Evolutionary conservation across 257 asterid species (phyloP).

Genomic region (Scutellaria galericulata): DNA sequence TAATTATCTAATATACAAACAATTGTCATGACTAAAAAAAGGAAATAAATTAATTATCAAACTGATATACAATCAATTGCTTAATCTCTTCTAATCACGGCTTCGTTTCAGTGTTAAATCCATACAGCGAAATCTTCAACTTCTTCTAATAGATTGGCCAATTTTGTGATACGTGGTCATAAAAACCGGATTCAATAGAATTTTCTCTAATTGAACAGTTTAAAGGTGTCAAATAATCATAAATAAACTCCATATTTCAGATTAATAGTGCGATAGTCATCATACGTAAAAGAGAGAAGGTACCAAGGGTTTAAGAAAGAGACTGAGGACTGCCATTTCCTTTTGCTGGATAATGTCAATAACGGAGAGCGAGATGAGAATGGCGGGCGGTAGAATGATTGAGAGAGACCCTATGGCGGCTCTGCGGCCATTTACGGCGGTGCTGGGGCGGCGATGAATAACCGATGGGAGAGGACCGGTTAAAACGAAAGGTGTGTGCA

Average conservation of each 20-base stretch:
- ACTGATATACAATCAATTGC: not conserved
- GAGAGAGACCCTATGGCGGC: conserved; percentile 5
- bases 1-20: too few species aligned
- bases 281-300: not conserved
- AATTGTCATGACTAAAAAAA: not conserved
- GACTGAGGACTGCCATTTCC: conserved; percentile 19
- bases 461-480: not conserved
- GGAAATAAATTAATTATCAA: not conserved
- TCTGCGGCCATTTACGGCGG: conserved; percentile 19
- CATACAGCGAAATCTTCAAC: not conserved
- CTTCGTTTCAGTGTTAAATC: conserved; percentile 4
- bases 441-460: conserved; percentile 9
- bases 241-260: not conserved
- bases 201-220: not conserved
- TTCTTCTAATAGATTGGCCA: conserved; percentile 1
- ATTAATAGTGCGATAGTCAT: conserved; percentile 10
- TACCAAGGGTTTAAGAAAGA: conserved; percentile 28
- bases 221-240: not conserved
- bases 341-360: conserved; percentile 1
- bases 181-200: not conserved
- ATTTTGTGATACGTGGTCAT: not conserved
- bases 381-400: not conserved
- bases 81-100: conserved; percentile 10
- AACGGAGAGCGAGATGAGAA: not conserved
- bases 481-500: not conserved